Evolutionary conservation across 495 filamentous ascomycete genomes (phyloP).

Genomic region (Parmelia sp.): DNA sequence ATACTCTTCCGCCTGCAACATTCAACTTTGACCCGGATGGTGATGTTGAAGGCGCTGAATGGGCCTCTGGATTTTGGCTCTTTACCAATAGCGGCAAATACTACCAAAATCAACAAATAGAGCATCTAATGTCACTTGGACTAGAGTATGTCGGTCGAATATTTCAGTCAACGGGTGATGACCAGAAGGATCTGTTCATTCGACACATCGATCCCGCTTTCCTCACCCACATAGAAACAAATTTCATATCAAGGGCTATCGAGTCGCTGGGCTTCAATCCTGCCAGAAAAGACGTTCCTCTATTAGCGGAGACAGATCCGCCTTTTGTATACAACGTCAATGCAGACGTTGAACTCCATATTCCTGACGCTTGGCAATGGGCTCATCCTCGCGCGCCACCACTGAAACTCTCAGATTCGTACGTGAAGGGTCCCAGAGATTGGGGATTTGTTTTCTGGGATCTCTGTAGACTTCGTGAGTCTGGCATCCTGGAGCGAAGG

Average conservation of each 20-base stretch:
- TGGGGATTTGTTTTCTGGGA: constrained; percentile 17
- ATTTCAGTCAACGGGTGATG: background rate
- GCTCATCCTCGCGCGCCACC: background rate
- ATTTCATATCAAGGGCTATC: background rate
- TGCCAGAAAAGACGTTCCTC: background rate
- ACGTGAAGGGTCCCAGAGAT: constrained; percentile 7
- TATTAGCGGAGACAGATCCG: background rate
- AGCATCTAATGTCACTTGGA: constrained; percentile 8
- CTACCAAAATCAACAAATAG: background rate
- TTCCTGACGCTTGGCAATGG: constrained; percentile 11
- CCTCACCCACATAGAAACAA: background rate
- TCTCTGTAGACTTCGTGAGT: background rate
- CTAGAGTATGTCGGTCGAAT: background rate
- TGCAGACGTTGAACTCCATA: background rate
- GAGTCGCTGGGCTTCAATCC: background rate
- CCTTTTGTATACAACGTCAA: background rate
- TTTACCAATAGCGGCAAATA: background rate
- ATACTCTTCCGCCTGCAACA: background rate
- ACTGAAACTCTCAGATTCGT: accelerated
- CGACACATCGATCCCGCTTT: background rate
- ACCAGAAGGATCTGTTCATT: background rate
- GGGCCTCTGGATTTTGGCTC: background rate
- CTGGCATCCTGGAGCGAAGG: background rate
- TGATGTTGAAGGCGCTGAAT: background rate
- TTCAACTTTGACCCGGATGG: background rate